A percentile compares a stretch with the other conserved stretches of the same genome.
Evolutionary conservation across 139 green algal genomes (phyloP).

Genomic region (Eudorina sp.): DNA sequence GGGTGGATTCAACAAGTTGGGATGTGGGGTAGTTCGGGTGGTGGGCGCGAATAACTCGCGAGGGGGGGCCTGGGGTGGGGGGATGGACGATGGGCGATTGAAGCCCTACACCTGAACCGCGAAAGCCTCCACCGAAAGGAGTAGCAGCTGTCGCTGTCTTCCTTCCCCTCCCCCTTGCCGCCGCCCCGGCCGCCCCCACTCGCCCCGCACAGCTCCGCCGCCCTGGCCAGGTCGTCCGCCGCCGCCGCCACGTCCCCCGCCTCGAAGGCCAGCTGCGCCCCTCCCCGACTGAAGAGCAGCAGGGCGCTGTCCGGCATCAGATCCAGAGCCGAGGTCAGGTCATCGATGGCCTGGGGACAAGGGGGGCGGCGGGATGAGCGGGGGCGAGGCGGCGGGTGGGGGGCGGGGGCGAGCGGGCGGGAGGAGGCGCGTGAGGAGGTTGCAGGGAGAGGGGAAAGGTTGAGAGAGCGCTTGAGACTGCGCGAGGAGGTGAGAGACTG

Average conservation of each 20-base stretch:
- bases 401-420: background rate
- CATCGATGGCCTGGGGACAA: constrained; percentile 46
- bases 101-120: no score
- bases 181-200: background rate
- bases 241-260: constrained; percentile 13
- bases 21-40: no score
- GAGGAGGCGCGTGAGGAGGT: no score
- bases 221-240: constrained; percentile 32
- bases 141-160: no score
- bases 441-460: background rate
- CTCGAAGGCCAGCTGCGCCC: constrained; percentile 20
- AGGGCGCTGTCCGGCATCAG: constrained; percentile 38
- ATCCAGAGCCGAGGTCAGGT: constrained; percentile 47
- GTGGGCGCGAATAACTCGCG: no score
- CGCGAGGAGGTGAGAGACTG: no score
- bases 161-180: background rate
- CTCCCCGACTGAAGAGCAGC: constrained; percentile 48
- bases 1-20: no score
- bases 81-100: no score
- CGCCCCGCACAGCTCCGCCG: constrained; percentile 40
- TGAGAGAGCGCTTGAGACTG: background rate
- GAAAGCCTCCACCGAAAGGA: no score
- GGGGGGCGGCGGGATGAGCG: background rate
- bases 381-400: background rate
- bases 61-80: no score